A percentile compares a stretch with the other conserved stretches of the same genome.
These are phyloP conservation scores for Bertia moriformis DNA, from an alignment of 2,329 filamentous ascomycete genomes.

Conservation along the genomic window DNA sequence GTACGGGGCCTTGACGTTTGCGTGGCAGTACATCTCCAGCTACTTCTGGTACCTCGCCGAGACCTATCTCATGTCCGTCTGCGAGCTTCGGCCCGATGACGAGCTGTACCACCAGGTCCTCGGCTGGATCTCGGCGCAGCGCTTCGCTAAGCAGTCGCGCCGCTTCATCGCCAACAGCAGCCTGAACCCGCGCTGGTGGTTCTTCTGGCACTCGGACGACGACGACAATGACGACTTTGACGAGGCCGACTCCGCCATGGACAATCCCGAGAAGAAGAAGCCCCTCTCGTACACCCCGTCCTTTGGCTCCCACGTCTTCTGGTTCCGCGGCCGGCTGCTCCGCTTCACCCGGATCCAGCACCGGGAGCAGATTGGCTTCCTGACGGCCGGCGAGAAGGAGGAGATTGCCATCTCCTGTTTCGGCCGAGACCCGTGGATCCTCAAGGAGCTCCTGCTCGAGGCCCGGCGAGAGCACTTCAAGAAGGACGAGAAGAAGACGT, in stretches of 20 bases:
- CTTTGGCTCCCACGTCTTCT: constrained; percentile 54
- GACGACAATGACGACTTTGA: constrained; percentile 31
- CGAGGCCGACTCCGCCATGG: constrained; percentile 14
- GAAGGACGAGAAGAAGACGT: constrained; percentile 45
- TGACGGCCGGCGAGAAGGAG: constrained; percentile 34
- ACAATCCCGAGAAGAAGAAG: constrained; percentile 24
- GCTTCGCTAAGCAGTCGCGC: constrained; percentile 41
- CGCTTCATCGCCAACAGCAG: constrained; percentile 53
- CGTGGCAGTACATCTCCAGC: constrained; percentile 34
- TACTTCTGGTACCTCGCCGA: constrained; percentile 32
- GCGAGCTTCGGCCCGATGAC: constrained; percentile 54
- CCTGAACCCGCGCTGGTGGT: constrained; percentile 35
- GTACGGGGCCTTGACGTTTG: constrained; percentile 29
- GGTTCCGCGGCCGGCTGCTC: constrained; percentile 43
- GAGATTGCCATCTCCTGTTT: constrained; percentile 46
- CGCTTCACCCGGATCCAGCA: constrained; percentile 38
- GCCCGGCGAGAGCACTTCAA: constrained; percentile 37
- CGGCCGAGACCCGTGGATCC: constrained; percentile 40
- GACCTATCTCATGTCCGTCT: constrained; percentile 46
- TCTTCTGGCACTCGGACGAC: constrained; percentile 26
- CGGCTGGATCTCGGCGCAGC: constrained; percentile 51
- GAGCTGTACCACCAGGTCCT: constrained; percentile 62
- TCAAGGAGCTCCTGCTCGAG: constrained; percentile 48
- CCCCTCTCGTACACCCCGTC: constrained; percentile 49
- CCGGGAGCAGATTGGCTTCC: constrained; percentile 22